Base-by-base conservation (phyloP, 2,329 filamentous ascomycete species). In the Cercospora zeae-maydis region DNA sequence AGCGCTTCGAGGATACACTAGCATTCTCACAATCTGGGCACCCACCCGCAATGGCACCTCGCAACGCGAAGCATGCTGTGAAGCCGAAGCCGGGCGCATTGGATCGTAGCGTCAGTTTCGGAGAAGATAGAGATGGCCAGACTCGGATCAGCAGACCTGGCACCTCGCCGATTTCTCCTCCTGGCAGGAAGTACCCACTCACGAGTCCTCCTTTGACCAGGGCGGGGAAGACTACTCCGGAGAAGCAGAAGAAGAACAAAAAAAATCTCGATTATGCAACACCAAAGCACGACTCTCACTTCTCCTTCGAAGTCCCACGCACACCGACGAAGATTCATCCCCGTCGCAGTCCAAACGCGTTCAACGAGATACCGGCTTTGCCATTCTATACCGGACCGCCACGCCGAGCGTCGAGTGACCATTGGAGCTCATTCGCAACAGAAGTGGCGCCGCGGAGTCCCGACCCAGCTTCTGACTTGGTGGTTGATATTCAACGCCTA, bases 51-150 rank as follows among this genome's bases (percentile, higher is more conserved):
- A 59, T 59, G 57, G 34, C 47, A 16, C 19, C 33, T 24, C 19
- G 47, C 21, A 59, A 27, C 34, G 21, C 14, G 19, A 16, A 33
- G 27, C n/a, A 21, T 8, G 31, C 45, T 4, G 8, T 8, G 7
- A 59, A 52, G 34, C 57, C 21, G 13, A 52, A 27, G 14, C 57
- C 34, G 11, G 16, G 19, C 19, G 24, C 33, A 11, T 47, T 59
- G 16, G n/a, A 34, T n/a, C 47, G 47, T 14, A 53, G 21, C 33
- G 57, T 59, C 45, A 59, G 45, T 31, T 59, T 59, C 14, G 57
- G 47, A 36, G 57, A 59, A 34, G 45, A 59, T 30, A 37, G 57
- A 53, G 16, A 52, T 31, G 57, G 57, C 14, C 11, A 19, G 27
- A 59, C 57, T 7, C 49, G 45, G 16, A 52, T 42, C 21, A 59